Conservation (phyloP, 257 asterid species). For the Solanum microdontum region DNA sequence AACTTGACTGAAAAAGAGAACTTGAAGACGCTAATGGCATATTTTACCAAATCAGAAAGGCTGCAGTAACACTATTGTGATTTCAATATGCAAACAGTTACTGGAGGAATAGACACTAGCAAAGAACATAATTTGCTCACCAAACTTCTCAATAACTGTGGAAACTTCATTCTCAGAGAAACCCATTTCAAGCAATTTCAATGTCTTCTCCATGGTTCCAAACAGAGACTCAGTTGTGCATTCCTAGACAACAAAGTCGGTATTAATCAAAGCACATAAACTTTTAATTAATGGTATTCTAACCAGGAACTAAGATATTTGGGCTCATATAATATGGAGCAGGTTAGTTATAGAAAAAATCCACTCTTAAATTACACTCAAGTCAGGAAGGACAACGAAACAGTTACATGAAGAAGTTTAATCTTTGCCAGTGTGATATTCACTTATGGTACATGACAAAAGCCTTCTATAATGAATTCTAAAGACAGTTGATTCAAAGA, state of each 20-base stretch:
- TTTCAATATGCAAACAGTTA: not conserved
- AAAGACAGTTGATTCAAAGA: not conserved
- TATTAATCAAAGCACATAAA: slow-evolving; percentile 1
- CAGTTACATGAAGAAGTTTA: not conserved
- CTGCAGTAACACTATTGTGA: not conserved
- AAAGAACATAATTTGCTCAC: slow-evolving; percentile 37
- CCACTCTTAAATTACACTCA: not conserved
- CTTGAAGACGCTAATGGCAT: not conserved
- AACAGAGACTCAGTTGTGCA: slow-evolving; percentile 55
- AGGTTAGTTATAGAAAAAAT: not conserved
- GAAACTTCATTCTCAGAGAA: slow-evolving; percentile 79
- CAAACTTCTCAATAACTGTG: slow-evolving; percentile 68
- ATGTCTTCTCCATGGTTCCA: slow-evolving; percentile 94
- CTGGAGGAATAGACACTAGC: not conserved
- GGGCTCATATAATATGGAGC: not conserved
- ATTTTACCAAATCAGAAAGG: not conserved
- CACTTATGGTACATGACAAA: not conserved
- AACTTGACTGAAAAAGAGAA: not conserved
- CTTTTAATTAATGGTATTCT: not conserved
- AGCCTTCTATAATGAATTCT: not conserved
- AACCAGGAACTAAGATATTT: not conserved
- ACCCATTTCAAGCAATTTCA: slow-evolving; percentile 81
- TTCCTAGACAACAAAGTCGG: slow-evolving; percentile 35
- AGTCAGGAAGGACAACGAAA: not conserved
- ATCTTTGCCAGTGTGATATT: not conserved